Evolutionary conservation across 2,329 filamentous ascomycete genomes (phyloP).

Genomic region (Cercospora berteroae): DNA sequence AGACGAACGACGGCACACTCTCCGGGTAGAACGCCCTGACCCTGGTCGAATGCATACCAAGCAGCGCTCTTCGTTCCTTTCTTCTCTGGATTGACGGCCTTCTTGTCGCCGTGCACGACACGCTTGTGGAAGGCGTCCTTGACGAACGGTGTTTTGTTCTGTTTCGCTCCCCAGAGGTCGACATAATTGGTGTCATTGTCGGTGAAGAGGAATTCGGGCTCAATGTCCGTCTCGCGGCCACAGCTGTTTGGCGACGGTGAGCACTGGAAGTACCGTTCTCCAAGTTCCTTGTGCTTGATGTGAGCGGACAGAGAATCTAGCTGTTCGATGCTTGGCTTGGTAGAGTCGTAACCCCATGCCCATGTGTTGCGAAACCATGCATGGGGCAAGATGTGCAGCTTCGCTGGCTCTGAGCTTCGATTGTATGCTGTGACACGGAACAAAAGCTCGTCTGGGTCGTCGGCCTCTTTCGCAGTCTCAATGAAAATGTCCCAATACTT

Average conservation of each 20-base stretch:
- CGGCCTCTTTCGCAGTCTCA: conserved; percentile 90
- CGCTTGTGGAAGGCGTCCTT: conserved; percentile 93
- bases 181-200: conserved; percentile 93
- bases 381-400: conserved; percentile 89
- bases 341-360: conserved; percentile 85
- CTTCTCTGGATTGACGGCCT: conserved; percentile 74
- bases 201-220: conserved; percentile 84
- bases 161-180: conserved; percentile 67
- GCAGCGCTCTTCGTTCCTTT: conserved; percentile 85
- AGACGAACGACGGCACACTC: conserved; percentile 96
- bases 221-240: conserved; percentile 73
- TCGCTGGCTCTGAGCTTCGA: conserved; percentile 82
- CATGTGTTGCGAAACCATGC: conserved; percentile 98
- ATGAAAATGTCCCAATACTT: conserved; percentile 97
- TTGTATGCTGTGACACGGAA: conserved; percentile 98
- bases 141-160: conserved; percentile 77
- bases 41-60: conserved; percentile 90
- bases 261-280: conserved; percentile 77
- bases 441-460: conserved; percentile 84
- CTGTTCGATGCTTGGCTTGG: conserved; percentile 75
- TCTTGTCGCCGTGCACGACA: conserved; percentile 78
- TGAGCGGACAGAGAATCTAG: conserved; percentile 66
- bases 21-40: conserved; percentile 79
- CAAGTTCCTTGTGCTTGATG: conserved; percentile 76
- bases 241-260: conserved; percentile 88